These are phyloP conservation scores for Apiotrichum sp. DNA, from an alignment of 1,284 basidiomycete species.

Conservation along the genomic window DNA sequence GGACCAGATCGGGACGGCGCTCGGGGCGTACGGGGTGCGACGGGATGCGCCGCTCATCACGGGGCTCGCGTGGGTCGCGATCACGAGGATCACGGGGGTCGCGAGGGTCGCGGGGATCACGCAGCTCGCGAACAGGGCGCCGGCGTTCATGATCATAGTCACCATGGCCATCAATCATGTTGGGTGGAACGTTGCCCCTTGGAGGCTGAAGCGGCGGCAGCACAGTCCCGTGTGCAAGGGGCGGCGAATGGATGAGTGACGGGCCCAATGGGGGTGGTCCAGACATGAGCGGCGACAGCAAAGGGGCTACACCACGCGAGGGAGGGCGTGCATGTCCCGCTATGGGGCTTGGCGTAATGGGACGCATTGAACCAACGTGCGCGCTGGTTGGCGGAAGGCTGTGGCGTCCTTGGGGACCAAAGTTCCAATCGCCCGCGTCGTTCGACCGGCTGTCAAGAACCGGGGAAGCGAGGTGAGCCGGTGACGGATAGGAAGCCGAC, in stretches of 20 bases:
- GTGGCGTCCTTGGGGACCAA: background rate
- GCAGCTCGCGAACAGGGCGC: background rate
- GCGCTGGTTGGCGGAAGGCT: background rate
- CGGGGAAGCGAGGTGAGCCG: background rate
- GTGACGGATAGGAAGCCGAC: background rate
- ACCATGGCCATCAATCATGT: background rate
- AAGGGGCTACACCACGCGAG: background rate
- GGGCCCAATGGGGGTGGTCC: background rate
- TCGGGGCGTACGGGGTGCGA: background rate
- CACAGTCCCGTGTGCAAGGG: background rate
- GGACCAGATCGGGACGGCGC: background rate
- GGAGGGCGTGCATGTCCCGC: background rate
- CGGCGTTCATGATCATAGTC: background rate
- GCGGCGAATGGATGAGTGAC: background rate
- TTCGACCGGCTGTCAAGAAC: background rate
- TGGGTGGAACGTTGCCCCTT: background rate
- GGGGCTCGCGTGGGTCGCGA: background rate
- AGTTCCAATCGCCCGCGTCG: background rate
- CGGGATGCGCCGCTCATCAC: background rate
- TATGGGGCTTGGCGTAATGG: background rate
- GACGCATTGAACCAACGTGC: background rate
- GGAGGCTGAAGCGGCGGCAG: background rate
- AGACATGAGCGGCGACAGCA: background rate
- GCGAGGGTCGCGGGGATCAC: background rate
- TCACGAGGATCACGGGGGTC: background rate